phyloP scores from a whole-genome alignment of 2,329 filamentous ascomycete species.

The Cytospora chrysosperma region DNA sequence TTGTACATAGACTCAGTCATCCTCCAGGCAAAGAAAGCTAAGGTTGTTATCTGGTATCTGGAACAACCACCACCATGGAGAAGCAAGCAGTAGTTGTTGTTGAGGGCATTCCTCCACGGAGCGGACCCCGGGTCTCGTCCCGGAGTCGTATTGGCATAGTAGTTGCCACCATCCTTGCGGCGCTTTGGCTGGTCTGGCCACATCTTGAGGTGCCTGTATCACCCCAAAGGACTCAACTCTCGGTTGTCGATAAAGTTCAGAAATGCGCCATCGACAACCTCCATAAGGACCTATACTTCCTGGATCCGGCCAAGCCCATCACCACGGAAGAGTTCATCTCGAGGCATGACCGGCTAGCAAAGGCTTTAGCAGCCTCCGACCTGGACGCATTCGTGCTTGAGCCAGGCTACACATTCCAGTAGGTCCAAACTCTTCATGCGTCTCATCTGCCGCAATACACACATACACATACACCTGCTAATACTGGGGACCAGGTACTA shows the following conservation, averaged over 20 bases:
- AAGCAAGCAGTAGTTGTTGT: slow-evolving; percentile 4
- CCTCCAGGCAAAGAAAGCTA: too few species aligned
- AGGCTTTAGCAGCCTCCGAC: slow-evolving; percentile 49
- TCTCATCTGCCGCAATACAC: too few species aligned
- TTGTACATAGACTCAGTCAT: background rate
- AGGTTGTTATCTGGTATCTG: background rate
- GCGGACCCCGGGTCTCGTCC: background rate
- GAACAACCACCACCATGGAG: slow-evolving; percentile 5
- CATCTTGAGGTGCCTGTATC: background rate
- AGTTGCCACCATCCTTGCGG: background rate
- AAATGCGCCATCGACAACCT: slow-evolving; percentile 57
- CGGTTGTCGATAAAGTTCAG: slow-evolving; percentile 60
- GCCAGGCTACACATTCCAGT: slow-evolving; percentile 64
- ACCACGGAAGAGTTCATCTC: slow-evolving; percentile 50
- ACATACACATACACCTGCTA: background rate
- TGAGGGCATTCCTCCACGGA: background rate
- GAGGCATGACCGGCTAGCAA: slow-evolving; percentile 55
- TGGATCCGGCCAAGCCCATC: slow-evolving; percentile 49
- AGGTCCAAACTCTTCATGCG: slow-evolving; percentile 9
- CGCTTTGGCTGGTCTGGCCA: background rate
- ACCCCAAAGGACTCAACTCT: slow-evolving; percentile 31
- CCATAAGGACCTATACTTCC: slow-evolving; percentile 49
- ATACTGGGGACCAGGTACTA: slow-evolving; percentile 45
- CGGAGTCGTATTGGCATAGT: background rate
- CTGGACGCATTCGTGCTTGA: slow-evolving; percentile 62